Conservation (phyloP, 1,284 basidiomycete species). For the Ganoderma lucidum region DNA sequence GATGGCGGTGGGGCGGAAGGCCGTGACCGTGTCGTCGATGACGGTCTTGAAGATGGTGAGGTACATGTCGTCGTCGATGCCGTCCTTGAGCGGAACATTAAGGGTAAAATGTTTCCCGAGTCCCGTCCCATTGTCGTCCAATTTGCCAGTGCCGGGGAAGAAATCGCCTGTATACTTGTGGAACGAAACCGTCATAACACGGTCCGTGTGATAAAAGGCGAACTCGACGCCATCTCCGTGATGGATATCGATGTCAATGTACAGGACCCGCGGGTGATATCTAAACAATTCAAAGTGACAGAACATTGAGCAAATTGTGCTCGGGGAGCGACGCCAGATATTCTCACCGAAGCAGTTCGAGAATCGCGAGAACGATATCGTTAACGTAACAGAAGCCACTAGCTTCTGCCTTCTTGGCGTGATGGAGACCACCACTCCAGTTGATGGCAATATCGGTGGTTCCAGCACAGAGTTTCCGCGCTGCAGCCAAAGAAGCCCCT, state of each 20-base stretch:
- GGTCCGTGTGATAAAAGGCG: constrained; percentile 97
- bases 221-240: constrained; percentile 98
- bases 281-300: constrained; percentile 48
- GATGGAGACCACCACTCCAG: constrained; percentile 96
- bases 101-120: constrained; percentile 95
- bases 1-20: constrained; percentile 91
- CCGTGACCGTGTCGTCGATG: constrained; percentile 92
- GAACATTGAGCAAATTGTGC: not conserved
- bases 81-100: constrained; percentile 96
- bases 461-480: constrained; percentile 84
- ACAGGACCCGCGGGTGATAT: constrained; percentile 90
- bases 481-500: constrained; percentile 90
- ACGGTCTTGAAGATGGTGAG: constrained; percentile 95
- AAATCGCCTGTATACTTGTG: constrained; percentile 99
- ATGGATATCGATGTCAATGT: constrained; percentile 98
- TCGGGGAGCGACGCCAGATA: constrained; percentile 16
- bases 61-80: constrained; percentile 98
- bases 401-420: constrained; percentile 95
- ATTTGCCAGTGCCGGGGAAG: constrained; percentile 95
- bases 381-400: constrained; percentile 98
- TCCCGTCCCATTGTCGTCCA: constrained; percentile 89
- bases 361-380: constrained; percentile 92
- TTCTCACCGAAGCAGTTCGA: constrained; percentile 83
- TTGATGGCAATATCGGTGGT: constrained; percentile 97
- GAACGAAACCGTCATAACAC: constrained; percentile 98